Evolutionary conservation across 768 basidiomycete genomes (phyloP).

Genomic region (Lentinula aciculospora): DNA sequence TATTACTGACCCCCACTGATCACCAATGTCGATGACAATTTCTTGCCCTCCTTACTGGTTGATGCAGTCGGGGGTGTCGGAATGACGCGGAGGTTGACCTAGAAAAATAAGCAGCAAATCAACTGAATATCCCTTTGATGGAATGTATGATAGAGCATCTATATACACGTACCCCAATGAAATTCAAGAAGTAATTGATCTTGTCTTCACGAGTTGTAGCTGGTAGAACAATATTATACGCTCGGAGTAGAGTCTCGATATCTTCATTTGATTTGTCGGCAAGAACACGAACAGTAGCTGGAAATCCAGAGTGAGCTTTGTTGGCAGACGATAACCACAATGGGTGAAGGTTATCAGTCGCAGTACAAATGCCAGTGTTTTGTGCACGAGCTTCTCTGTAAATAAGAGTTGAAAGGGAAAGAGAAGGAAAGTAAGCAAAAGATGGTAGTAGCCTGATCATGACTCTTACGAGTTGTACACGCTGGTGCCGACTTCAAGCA

Average conservation of each 20-base stretch:
- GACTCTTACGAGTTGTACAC: neutral
- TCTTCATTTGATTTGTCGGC: neutral
- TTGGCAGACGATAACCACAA: neutral
- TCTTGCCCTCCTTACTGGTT: neutral
- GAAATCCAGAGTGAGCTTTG: neutral
- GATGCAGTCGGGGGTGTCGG: neutral
- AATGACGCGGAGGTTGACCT: neutral
- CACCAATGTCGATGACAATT: neutral
- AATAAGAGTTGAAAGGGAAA: too few relatives aligned
- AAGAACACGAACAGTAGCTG: neutral
- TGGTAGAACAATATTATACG: neutral
- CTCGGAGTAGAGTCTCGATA: neutral
- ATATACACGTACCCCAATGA: neutral
- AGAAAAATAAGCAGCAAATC: neutral
- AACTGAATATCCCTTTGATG: neutral
- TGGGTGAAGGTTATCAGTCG: neutral
- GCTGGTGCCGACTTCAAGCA: neutral
- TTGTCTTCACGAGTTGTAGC: neutral
- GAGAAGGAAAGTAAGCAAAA: neutral
- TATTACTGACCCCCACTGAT: neutral
- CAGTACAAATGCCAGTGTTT: neutral
- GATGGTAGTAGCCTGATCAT: neutral
- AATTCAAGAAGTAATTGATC: neutral
- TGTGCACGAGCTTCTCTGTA: neutral
- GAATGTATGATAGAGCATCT: neutral